Conservation (phyloP, 192 early-diverging fungal species). For the Coemansia biformis region DNA sequence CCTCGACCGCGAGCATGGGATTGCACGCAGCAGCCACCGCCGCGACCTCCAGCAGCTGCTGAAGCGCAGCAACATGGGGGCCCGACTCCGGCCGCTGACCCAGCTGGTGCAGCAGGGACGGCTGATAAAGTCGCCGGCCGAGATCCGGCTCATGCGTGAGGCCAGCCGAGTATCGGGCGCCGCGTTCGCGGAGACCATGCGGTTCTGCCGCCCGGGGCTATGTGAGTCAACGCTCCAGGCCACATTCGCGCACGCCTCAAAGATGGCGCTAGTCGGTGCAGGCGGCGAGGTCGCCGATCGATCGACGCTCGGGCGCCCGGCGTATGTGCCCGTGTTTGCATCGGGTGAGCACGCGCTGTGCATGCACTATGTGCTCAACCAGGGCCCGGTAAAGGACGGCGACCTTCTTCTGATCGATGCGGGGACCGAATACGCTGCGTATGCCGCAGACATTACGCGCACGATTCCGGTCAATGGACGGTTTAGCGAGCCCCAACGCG, state of each 20-base stretch:
- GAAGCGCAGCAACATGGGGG: too few relatives aligned
- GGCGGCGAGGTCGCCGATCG: conserved; percentile 24
- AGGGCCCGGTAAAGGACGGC: conserved; percentile 56
- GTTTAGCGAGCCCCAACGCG: conserved; percentile 70
- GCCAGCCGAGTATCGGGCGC: too few relatives aligned
- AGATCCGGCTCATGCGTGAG: too few relatives aligned
- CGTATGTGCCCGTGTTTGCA: conserved; percentile 96
- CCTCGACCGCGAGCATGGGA: too few relatives aligned
- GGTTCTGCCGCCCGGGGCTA: too few relatives aligned
- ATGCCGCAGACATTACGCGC: conserved; percentile 89
- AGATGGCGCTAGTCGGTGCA: conserved; percentile 13
- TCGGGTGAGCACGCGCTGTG: conserved; percentile 83
- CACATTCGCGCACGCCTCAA: conserved; percentile 66
- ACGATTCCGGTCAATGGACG: conserved; percentile 90
- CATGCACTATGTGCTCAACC: conserved; percentile 94
- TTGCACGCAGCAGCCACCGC: too few relatives aligned
- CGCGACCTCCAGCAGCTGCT: too few relatives aligned
- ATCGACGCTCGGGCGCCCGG: conserved; percentile 49
- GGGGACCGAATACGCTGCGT: conserved; percentile 82
- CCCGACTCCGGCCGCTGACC: too few relatives aligned
- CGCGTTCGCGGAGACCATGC: too few relatives aligned
- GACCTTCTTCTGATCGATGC: conserved; percentile 87
- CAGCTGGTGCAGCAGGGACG: too few relatives aligned
- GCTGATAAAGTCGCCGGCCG: too few relatives aligned
- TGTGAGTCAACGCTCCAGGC: too few relatives aligned